phyloP scores from a whole-genome alignment of 805 yeast genomes.

The Debaryomyces maramus region DNA sequence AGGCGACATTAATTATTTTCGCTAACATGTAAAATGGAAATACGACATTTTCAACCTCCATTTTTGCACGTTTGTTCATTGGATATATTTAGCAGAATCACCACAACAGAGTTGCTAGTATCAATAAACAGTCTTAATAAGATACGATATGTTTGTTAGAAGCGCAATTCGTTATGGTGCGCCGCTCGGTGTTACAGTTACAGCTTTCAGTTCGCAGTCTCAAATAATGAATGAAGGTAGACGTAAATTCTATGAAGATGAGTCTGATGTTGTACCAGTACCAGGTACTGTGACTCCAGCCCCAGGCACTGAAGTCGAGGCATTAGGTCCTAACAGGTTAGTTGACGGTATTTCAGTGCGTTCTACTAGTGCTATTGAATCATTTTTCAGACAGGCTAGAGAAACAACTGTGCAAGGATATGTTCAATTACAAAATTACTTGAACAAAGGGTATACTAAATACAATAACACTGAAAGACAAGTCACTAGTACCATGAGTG shows the following conservation, averaged over 20 bases:
- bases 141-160: constrained; percentile 6
- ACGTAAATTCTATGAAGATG: constrained; percentile 53
- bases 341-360: constrained; percentile 60
- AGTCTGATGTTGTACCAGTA: constrained; percentile 42
- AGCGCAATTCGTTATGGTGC: constrained; percentile 33
- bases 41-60: neutral
- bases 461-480: constrained; percentile 62
- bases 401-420: constrained; percentile 24
- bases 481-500: constrained; percentile 61
- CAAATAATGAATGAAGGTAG: constrained; percentile 20
- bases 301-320: constrained; percentile 39
- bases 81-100: too few species aligned
- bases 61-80: constrained; percentile 1
- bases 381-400: constrained; percentile 50
- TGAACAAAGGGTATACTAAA: constrained; percentile 48
- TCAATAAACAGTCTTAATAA: too few species aligned
- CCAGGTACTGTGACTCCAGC: constrained; percentile 53
- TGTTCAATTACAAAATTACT: constrained; percentile 19
- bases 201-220: constrained; percentile 34
- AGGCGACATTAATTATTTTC: neutral
- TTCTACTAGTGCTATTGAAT: constrained; percentile 50
- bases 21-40: neutral
- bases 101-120: too few species aligned
- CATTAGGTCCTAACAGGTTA: constrained; percentile 47
- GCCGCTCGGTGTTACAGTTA: constrained; percentile 91